phyloP scores from a whole-genome alignment of 169 alveolate species.

The Plasmodium gonderi region DNA sequence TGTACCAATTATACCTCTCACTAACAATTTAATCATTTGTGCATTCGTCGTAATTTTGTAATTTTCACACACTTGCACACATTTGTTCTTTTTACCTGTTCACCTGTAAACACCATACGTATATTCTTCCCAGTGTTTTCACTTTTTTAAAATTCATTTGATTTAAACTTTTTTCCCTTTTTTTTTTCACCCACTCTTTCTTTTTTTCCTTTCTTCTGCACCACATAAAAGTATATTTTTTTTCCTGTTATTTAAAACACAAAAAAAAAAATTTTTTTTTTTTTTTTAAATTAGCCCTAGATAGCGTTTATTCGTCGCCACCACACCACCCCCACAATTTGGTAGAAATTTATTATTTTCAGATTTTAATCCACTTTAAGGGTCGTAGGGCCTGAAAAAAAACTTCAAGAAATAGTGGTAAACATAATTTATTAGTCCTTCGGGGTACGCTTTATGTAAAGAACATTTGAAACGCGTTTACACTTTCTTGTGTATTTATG shows the following conservation, averaged over 20 bases:
- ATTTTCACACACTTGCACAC: not conserved
- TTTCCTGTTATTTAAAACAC: not conserved
- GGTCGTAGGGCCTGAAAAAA: no score
- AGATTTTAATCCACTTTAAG: no score
- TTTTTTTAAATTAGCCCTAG: not conserved
- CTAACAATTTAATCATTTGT: no score
- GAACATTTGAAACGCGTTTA: no score
- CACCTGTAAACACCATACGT: not conserved
- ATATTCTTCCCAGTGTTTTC: not conserved
- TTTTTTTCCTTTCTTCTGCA: not conserved
- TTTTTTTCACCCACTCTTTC: not conserved
- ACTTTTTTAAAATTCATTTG: not conserved
- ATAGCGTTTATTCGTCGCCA: not conserved
- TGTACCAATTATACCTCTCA: not conserved
- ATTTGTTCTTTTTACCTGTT: not conserved
- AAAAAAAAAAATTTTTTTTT: not conserved
- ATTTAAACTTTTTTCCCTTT: not conserved
- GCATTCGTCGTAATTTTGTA: not conserved
- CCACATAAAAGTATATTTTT: not conserved
- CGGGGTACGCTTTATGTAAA: no score
- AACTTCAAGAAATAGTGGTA: no score
- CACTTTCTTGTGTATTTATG: no score
- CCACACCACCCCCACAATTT: no score
- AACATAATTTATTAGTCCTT: no score
- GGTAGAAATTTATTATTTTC: no score